Conservation (phyloP, 495 filamentous ascomycete genomes). For the Penicillium argentinense region DNA sequence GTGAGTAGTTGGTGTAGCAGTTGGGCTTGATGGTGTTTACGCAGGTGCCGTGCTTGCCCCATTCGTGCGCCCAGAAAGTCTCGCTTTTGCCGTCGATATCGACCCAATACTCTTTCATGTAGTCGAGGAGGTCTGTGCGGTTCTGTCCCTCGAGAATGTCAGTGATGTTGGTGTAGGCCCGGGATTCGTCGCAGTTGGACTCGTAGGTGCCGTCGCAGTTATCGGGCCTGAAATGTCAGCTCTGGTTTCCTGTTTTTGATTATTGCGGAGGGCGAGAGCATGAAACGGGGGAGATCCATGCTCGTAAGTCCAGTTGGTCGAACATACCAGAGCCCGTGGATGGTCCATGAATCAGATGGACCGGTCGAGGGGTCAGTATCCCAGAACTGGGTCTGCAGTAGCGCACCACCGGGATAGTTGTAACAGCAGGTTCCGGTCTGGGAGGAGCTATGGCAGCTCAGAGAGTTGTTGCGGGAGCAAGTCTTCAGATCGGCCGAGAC, state of each 20-base stretch:
- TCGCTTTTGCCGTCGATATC: conserved; percentile 59
- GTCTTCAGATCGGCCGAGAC: conserved; percentile 23
- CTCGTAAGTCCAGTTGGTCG: no score
- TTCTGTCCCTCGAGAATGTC: conserved; percentile 57
- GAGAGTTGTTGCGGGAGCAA: conserved; percentile 28
- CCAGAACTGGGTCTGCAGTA: conserved; percentile 83
- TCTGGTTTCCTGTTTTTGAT: no score
- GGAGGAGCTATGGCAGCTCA: conserved; percentile 42
- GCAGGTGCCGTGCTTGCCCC: conserved; percentile 72
- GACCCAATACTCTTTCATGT: conserved; percentile 76
- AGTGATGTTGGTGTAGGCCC: conserved; percentile 67
- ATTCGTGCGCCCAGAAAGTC: conserved; percentile 77
- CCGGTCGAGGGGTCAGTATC: conserved; percentile 64
- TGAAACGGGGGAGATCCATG: neutral
- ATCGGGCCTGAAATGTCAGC: conserved; percentile 59
- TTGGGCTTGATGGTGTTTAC: conserved; percentile 62
- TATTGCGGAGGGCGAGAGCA: no score
- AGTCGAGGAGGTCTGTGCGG: conserved; percentile 56
- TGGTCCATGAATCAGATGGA: conserved; percentile 73
- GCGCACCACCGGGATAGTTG: conserved; percentile 68
- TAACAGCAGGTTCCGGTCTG: conserved; percentile 68
- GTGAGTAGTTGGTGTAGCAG: conserved; percentile 69
- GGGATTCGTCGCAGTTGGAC: conserved; percentile 61
- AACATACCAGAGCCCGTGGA: conserved; percentile 72
- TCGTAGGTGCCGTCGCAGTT: conserved; percentile 77